Percentiles rank a stretch among this genome's conserved stretches.
phyloP scores from a whole-genome alignment of 768 basidiomycete genomes.

The Pleurotus djamor region DNA sequence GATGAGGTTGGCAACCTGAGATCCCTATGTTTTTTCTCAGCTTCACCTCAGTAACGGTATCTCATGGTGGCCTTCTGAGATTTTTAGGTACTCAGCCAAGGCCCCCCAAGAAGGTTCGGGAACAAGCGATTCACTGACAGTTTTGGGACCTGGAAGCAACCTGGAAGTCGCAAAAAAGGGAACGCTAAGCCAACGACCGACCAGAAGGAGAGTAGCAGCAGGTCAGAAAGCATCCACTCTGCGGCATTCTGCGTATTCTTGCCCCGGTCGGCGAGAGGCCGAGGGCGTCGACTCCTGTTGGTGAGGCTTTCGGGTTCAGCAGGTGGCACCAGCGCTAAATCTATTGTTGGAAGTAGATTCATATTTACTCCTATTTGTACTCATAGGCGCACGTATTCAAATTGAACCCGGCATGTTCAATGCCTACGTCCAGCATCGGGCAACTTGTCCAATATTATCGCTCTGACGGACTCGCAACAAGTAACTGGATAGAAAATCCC shows the following conservation, averaged over 20 bases:
- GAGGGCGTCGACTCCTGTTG: background rate
- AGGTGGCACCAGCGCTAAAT: background rate
- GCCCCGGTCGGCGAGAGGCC: background rate
- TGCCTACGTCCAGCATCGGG: background rate
- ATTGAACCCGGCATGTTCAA: background rate
- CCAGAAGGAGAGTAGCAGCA: background rate
- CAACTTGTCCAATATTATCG: background rate
- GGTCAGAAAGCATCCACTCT: background rate
- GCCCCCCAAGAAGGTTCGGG: background rate
- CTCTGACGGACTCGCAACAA: background rate
- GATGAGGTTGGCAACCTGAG: background rate
- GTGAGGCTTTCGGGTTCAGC: too few relatives aligned
- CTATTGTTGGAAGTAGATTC: background rate
- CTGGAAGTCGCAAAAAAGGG: background rate
- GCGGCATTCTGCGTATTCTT: slow-evolving; percentile 1
- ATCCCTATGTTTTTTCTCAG: background rate
- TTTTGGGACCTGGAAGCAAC: background rate
- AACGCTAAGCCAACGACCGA: background rate
- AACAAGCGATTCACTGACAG: background rate
- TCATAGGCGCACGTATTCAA: background rate
- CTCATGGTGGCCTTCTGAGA: too few relatives aligned
- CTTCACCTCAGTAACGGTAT: too few relatives aligned
- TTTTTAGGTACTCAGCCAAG: background rate
- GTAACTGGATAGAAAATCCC: background rate
- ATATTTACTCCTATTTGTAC: background rate